Percentiles rank a stretch among this genome's conserved stretches.
Conservation (phyloP, 139 green algal genomes). For the Chlorella sp. region DNA sequence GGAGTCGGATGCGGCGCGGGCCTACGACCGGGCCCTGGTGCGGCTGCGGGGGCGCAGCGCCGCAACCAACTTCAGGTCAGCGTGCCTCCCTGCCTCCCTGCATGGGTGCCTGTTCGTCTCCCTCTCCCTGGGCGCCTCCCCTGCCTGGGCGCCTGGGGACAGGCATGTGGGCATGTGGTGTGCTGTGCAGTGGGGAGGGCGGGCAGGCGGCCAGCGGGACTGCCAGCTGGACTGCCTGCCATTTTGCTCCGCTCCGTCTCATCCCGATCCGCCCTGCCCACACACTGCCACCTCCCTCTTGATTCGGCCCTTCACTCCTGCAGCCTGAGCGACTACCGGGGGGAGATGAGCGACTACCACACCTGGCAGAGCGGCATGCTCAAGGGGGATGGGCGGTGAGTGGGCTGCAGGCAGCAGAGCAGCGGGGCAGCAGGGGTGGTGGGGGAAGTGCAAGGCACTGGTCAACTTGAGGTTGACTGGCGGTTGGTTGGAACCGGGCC, state of each 20-base stretch:
- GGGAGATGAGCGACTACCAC: conserved; percentile 75
- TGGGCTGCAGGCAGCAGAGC: neutral
- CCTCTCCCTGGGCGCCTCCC: neutral
- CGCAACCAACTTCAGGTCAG: conserved; percentile 84
- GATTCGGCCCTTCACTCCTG: too few relatives aligned
- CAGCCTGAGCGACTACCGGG: conserved; percentile 61
- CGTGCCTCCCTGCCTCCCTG: too few relatives aligned
- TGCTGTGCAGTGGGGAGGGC: neutral
- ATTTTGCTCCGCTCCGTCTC: neutral
- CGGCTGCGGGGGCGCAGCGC: conserved; percentile 68
- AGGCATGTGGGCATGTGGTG: neutral
- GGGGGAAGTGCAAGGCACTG: too few relatives aligned
- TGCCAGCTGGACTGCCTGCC: too few relatives aligned
- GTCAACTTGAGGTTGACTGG: too few relatives aligned
- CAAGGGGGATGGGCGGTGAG: neutral
- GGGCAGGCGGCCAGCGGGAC: neutral
- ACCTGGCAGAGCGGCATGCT: conserved; percentile 46
- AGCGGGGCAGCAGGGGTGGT: too few relatives aligned
- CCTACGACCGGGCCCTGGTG: conserved; percentile 82
- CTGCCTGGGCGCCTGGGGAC: neutral
- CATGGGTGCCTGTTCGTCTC: neutral
- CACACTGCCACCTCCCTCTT: neutral
- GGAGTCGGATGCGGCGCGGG: conserved; percentile 1
- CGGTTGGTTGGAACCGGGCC: too few relatives aligned
- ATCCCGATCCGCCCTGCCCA: too few relatives aligned